phyloP scores from a whole-genome alignment of 148 eudicot genomes.

The Fallopia convolvulus region DNA sequence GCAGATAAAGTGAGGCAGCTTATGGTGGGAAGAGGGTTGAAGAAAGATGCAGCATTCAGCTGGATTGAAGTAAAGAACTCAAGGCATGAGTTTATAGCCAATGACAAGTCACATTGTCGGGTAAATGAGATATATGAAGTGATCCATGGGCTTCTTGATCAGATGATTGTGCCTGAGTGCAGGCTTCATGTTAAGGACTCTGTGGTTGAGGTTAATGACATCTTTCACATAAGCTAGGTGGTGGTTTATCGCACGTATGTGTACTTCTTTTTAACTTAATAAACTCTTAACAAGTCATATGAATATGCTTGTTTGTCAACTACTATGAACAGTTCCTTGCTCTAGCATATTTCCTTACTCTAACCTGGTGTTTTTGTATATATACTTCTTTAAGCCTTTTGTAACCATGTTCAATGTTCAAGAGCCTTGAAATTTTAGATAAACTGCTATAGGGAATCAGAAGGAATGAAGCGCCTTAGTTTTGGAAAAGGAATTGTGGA shows the following conservation, averaged over 20 bases:
- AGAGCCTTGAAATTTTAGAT: neutral
- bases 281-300: neutral
- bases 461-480: no score
- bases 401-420: neutral
- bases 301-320: neutral
- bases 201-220: neutral
- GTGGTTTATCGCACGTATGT: conserved; percentile 85
- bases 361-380: no score
- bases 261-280: neutral
- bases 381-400: neutral
- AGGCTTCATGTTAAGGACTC: neutral
- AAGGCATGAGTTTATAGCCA: conserved; percentile 46
- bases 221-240: conserved; percentile 18
- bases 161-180: conserved; percentile 37
- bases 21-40: conserved; percentile 40
- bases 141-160: conserved; percentile 41
- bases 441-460: neutral
- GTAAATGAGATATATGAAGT: conserved; percentile 31
- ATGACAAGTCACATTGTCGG: conserved; percentile 31
- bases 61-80: conserved; percentile 57
- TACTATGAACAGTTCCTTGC: neutral
- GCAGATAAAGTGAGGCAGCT: conserved; percentile 38
- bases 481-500: no score
- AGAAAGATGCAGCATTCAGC: conserved; percentile 58
- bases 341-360: neutral